phyloP scores from a whole-genome alignment of 345 rosid genomes.

The Sisymbrium irio region DNA sequence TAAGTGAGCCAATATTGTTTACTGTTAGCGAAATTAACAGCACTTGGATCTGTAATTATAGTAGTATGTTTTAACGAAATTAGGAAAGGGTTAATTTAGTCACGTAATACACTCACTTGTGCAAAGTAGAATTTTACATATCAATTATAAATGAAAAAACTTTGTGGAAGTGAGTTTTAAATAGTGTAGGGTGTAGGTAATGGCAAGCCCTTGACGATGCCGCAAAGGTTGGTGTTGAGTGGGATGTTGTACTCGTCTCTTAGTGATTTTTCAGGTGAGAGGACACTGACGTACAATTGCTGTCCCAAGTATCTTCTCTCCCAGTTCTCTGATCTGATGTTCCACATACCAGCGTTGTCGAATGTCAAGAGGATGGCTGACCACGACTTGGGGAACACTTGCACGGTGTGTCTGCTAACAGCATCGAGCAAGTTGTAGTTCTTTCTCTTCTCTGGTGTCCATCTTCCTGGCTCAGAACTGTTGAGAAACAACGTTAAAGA shows the following conservation, averaged over 20 bases:
- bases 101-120: conserved; percentile 23
- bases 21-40: not conserved
- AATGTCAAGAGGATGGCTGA: conserved; percentile 76
- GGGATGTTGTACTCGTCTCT: conserved; percentile 85
- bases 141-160: conserved; percentile 21
- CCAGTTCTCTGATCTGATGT: conserved; percentile 64
- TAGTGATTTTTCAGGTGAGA: conserved; percentile 64
- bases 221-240: conserved; percentile 56
- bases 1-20: not conserved
- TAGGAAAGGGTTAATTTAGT: conserved; percentile 37
- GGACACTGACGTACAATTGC: conserved; percentile 62
- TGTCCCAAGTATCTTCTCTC: conserved; percentile 77
- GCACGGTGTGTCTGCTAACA: conserved; percentile 80
- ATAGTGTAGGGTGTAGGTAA: conserved; percentile 62
- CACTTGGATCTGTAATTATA: not conserved
- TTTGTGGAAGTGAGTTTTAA: conserved; percentile 36
- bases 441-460: conserved; percentile 75
- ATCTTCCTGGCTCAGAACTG: conserved; percentile 71
- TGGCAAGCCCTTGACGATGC: conserved; percentile 54
- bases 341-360: conserved; percentile 98
- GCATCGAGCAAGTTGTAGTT: conserved; percentile 82
- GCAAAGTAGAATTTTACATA: conserved; percentile 29
- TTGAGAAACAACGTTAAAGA: not conserved
- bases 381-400: conserved; percentile 87
- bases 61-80: conserved; percentile 13